phyloP scores from a whole-genome alignment of 2,329 filamentous ascomycete species.

The Beauveria rudraprayagi region DNA sequence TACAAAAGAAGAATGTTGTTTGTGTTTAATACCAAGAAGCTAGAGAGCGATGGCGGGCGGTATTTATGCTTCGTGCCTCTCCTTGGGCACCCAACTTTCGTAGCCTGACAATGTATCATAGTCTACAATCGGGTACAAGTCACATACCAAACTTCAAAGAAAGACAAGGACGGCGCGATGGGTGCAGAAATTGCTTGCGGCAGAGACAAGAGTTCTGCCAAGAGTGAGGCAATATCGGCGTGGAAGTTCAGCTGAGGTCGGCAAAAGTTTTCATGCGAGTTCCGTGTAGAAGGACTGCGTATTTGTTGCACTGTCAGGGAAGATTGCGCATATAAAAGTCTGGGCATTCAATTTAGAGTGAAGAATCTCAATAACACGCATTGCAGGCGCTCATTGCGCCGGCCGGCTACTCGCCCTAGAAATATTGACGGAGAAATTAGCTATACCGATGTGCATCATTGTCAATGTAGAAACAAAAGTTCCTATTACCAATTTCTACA shows the following conservation, averaged over 20 bases:
- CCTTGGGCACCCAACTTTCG: not conserved
- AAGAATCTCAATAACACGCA: not conserved
- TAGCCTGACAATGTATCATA: not conserved
- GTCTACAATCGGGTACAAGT: not conserved
- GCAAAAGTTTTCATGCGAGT: not conserved
- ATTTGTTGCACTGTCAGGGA: not conserved
- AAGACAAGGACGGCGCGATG: not conserved
- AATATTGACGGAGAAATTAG: not conserved
- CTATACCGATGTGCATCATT: not conserved
- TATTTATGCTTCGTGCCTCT: not conserved
- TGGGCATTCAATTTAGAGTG: not conserved
- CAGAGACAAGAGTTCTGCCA: not conserved
- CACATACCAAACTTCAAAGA: not conserved
- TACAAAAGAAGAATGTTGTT: not conserved
- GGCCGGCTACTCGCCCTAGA: not conserved
- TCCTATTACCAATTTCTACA: too few species aligned
- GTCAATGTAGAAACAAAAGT: too few species aligned
- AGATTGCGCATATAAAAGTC: not conserved
- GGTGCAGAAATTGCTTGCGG: not conserved
- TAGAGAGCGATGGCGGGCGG: not conserved
- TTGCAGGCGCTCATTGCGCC: not conserved
- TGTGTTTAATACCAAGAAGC: not conserved
- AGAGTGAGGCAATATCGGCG: not conserved
- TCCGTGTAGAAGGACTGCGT: not conserved
- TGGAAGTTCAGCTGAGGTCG: not conserved